Conservation (phyloP, 805 yeast species). For the Suhomyces vadensis region DNA sequence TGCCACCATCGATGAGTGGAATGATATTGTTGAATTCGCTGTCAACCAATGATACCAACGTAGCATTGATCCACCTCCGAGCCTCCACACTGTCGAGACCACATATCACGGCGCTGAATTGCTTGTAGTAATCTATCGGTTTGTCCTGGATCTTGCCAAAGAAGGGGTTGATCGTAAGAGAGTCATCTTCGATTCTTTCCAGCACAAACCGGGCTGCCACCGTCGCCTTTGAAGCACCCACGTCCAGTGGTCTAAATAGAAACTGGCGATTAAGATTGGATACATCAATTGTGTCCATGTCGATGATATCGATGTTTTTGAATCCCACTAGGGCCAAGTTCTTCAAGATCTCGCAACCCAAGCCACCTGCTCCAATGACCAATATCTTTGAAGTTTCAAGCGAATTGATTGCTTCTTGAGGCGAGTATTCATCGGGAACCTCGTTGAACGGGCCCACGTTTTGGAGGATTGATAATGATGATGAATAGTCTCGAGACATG, state of each 20-base stretch:
- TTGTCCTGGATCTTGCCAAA: constrained; percentile 63
- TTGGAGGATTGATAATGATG: constrained; percentile 23
- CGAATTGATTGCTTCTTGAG: constrained; percentile 22
- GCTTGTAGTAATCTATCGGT: constrained; percentile 58
- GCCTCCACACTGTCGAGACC: constrained; percentile 92
- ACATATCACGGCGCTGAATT: constrained; percentile 73
- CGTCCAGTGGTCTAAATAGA: constrained; percentile 58
- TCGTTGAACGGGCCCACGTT: constrained; percentile 43
- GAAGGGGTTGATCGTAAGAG: constrained; percentile 54
- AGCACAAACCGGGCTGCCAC: constrained; percentile 62
- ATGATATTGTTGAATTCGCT: constrained; percentile 36
- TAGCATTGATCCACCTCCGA: constrained; percentile 81
- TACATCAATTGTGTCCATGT: constrained; percentile 82
- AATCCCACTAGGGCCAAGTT: constrained; percentile 72
- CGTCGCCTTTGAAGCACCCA: constrained; percentile 66
- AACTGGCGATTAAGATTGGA: constrained; percentile 77
- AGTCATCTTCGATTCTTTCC: constrained; percentile 40
- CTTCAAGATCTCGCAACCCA: constrained; percentile 80
- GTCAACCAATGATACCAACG: constrained; percentile 64
- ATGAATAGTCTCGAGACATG: constrained; percentile 12
- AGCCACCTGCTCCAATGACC: constrained; percentile 79
- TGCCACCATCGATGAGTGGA: constrained; percentile 85
- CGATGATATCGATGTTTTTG: constrained; percentile 63
- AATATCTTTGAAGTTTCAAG: constrained; percentile 27
- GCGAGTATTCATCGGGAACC: constrained; percentile 34